Conservation (phyloP, 1,284 basidiomycete genomes). For the Heterobasidion irregulare region DNA sequence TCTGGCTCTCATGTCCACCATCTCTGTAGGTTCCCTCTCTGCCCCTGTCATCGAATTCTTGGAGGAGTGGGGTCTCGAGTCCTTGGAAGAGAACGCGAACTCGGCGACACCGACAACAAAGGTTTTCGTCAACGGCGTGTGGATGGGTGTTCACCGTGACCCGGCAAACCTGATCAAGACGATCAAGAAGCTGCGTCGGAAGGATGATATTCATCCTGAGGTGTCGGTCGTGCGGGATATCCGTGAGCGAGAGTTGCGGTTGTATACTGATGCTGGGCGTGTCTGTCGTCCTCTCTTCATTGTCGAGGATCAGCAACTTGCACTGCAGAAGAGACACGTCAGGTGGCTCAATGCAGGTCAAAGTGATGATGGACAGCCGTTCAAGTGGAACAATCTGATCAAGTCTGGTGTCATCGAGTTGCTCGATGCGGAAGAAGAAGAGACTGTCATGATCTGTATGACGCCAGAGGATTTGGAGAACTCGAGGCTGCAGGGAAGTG, state of each 20-base stretch:
- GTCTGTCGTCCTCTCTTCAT: constrained; percentile 97
- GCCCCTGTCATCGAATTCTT: constrained; percentile 98
- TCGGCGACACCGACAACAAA: constrained; percentile 84
- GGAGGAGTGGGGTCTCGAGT: constrained; percentile 97
- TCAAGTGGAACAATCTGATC: constrained; percentile 83
- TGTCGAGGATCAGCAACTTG: constrained; percentile 85
- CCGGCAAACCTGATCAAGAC: constrained; percentile 90
- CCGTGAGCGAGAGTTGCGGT: constrained; percentile 86
- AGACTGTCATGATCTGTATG: constrained; percentile 99
- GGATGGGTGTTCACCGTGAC: constrained; percentile 99
- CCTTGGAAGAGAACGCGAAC: constrained; percentile 84
- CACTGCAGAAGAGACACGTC: constrained; percentile 81
- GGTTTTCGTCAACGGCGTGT: constrained; percentile 98
- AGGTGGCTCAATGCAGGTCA: constrained; percentile 56
- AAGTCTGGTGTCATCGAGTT: constrained; percentile 90
- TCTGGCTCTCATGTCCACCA: constrained; percentile 94
- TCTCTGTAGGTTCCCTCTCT: constrained; percentile 94
- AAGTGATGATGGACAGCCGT: constrained; percentile 51
- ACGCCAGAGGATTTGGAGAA: constrained; percentile 91
- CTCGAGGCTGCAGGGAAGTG: constrained; percentile 61
- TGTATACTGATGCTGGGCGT: constrained; percentile 96
- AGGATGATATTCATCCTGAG: constrained; percentile 94
- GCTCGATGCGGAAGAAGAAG: constrained; percentile 97
- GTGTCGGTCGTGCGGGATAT: constrained; percentile 97
- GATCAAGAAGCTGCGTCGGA: constrained; percentile 86